Evolutionary conservation across 768 basidiomycete species (phyloP), one percentile per base, ranked within the genome.

Genomic region (Tubosaeta brunneosetosa): DNA sequence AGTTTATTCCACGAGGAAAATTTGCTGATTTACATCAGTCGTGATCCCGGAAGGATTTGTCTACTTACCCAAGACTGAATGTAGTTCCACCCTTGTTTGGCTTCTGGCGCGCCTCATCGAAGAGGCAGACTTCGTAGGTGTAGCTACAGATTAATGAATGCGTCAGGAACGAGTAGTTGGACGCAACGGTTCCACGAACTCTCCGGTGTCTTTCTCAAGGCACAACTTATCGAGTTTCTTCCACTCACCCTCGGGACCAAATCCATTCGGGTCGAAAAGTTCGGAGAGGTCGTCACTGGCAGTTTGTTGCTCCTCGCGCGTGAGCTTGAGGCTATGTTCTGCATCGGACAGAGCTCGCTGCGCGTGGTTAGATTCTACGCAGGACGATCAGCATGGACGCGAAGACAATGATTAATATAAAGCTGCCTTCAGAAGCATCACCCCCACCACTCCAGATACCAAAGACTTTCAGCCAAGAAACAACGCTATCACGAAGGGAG

Each of bases 81-180:
- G 78, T 74, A 33, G 75, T 73, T 16, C 91, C 88, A 44, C 91
- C 91, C 47, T 85, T 80, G 64, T 86, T 87, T 9, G 90, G 86
- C 69, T 86, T 95, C 70, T 99, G 97, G 49, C 77, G 87, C 2
- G 88, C 91, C 61, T 88, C 84, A 4, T 85, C 80, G 61, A 99
- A 97, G 60, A 97, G 77, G 72, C 95, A 98, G 8, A 97, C 77
- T 65, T 94, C 89, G 66, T 99, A 99, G 6, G 85, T 91, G 69
- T 97, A 98, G 57, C 94, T 97, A 44, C 5, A 29, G 16, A 6
- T 46, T 32, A n/a, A n/a, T n/a, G n/a, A 9, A 11, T 22, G 4
- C 14, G 31, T 68, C 36, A 65, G 52, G 38, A 57, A 42, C 25
- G 5, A 16, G 1, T 3, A n/a, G 31, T 26, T 19, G 25, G 19